Base-by-base conservation (phyloP, 129 eudicot species). In the Silybum marianum region DNA sequence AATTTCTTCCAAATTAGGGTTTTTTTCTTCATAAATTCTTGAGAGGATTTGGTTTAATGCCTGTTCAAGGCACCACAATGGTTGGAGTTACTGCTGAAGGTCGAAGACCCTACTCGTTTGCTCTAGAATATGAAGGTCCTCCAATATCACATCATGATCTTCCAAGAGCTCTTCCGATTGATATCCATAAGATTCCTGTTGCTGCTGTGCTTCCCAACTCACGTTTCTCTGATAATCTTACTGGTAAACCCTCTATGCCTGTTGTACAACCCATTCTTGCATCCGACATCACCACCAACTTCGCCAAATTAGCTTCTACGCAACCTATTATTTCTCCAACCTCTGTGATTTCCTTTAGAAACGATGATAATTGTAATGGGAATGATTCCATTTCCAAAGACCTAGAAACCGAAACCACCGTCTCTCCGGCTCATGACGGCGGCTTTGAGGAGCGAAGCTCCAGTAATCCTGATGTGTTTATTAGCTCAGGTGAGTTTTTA, bases 101-200 rank as follows among this genome's bases (percentile, higher is more conserved):
- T 38, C 84, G 89, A 42, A 83, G 77, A 0, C 91, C 90, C 2
- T 93, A 91, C 84, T 85, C 93, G 24, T 90, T 92, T 75, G 98
- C 99, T 19, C 14, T 84, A 79, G 99, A 96, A 85, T 96, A 96
- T 73, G 83, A 84, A 78, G 99, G 98, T 24, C 99, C 99, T 22
- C 97, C 98, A 10, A 88, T 93, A 30, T 66, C 86, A 25, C 88
- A 76, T 13, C 89, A 77, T 14, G 90, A 83, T 42, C 92, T 96
- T 73, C 99, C 99, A 0, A 83, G 91, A 76, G 99, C 99, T 21
- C 72, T 90, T 66, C 99, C 99, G 0, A 96, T 96, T 63, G 84
- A 88, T 67, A 89, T 93, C 54, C 88, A 89, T 76, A 90, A 85
- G 76, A 93, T 96, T 73, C 99, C 99, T 14, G 93, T 93, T 60